These are phyloP conservation scores for Primulina huaijiensis DNA, from an alignment of 257 asterid genomes.

Conservation along the genomic window DNA sequence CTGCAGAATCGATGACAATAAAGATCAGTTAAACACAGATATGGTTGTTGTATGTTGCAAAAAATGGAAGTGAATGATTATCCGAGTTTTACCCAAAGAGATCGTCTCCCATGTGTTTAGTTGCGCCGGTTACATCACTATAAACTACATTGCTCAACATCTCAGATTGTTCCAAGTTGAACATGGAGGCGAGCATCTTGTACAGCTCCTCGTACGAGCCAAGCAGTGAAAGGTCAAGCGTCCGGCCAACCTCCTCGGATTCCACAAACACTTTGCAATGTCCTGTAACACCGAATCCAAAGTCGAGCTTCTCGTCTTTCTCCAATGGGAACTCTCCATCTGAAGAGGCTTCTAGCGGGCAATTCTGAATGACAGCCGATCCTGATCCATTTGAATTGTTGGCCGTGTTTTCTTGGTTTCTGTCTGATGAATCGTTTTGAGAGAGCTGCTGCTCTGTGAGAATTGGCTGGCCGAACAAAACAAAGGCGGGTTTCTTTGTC, in stretches of 20 bases:
- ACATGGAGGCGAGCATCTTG: slow-evolving; percentile 43
- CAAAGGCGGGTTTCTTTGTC: slow-evolving; percentile 37
- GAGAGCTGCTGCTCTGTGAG: slow-evolving; percentile 65
- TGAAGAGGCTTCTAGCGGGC: slow-evolving; percentile 40
- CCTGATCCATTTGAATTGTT: slow-evolving; percentile 54
- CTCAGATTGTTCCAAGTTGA: slow-evolving; percentile 51
- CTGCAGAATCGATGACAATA: slow-evolving; percentile 34
- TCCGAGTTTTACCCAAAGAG: slow-evolving; percentile 47
- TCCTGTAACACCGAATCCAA: slow-evolving; percentile 35
- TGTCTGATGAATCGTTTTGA: slow-evolving; percentile 33
- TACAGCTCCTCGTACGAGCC: slow-evolving; percentile 53
- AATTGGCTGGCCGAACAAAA: slow-evolving; percentile 68
- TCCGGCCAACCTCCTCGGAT: slow-evolving; percentile 60
- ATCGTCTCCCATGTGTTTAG: slow-evolving; percentile 61
- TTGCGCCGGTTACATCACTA: slow-evolving; percentile 38
- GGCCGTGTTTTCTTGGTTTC: slow-evolving; percentile 37
- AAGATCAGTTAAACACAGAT: background rate
- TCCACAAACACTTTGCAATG: slow-evolving; percentile 69
- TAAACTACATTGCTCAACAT: slow-evolving; percentile 52
- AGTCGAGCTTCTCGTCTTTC: slow-evolving; percentile 32
- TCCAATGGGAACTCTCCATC: slow-evolving; percentile 42
- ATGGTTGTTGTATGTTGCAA: no score
- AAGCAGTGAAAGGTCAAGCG: slow-evolving; percentile 42
- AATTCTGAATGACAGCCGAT: slow-evolving; percentile 48
- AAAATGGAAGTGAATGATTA: background rate